phyloP scores from a whole-genome alignment of 1,284 basidiomycete genomes.

The Thecaphora thlaspeos region DNA sequence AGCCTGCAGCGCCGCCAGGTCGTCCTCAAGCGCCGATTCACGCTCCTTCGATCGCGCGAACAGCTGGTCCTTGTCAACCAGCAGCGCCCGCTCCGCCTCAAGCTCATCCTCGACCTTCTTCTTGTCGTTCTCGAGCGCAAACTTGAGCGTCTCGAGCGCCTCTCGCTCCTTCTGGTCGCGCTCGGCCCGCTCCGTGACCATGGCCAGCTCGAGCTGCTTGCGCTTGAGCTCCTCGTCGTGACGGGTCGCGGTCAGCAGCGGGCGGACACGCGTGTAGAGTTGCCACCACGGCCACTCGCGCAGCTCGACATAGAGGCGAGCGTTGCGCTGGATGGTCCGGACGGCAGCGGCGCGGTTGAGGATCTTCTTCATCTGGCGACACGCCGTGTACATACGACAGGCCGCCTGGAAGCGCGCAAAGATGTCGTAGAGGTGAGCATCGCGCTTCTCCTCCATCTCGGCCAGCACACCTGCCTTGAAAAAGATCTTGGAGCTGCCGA shows the following conservation, averaged over 20 bases:
- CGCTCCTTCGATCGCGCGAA: constrained; percentile 80
- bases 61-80: constrained; percentile 80
- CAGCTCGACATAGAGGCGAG: constrained; percentile 74
- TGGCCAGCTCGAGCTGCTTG: constrained; percentile 80
- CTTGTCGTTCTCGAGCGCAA: constrained; percentile 45
- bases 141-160: constrained; percentile 45
- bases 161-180: constrained; percentile 51
- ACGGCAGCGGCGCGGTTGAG: constrained; percentile 89
- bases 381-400: constrained; percentile 78
- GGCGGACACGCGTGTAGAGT: constrained; percentile 87
- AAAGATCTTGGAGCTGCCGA: constrained; percentile 97
- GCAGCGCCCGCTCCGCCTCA: constrained; percentile 75
- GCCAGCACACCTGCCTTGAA: constrained; percentile 98
- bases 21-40: constrained; percentile 81
- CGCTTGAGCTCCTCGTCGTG: constrained; percentile 86
- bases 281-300: constrained; percentile 99
- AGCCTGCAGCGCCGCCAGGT: constrained; percentile 73
- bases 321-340: constrained; percentile 89
- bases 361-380: constrained; percentile 90
- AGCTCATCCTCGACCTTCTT: constrained; percentile 71
- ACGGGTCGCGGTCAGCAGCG: constrained; percentile 84
- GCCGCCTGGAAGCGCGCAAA: constrained; percentile 85
- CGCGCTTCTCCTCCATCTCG: constrained; percentile 92
- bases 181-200: constrained; percentile 59
- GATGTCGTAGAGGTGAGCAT: constrained; percentile 80